phyloP scores from a whole-genome alignment of 2,329 filamentous ascomycete genomes.

The Clonostachys byssicola region DNA sequence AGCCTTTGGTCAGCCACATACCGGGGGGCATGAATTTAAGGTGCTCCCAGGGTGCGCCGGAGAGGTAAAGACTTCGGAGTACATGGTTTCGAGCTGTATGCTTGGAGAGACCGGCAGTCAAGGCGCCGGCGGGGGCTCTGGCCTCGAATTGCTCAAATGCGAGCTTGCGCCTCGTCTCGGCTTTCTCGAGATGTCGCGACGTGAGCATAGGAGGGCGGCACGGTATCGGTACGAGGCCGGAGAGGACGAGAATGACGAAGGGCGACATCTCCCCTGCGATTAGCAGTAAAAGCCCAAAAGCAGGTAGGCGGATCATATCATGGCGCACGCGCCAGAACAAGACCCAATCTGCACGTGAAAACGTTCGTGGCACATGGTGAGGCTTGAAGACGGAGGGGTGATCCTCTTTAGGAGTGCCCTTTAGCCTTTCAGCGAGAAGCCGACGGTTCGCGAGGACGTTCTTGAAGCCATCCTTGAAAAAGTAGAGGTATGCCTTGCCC shows the following conservation, averaged over 20 bases:
- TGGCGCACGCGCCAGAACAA: constrained; percentile 63
- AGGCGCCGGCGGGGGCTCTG: constrained; percentile 24
- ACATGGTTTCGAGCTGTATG: constrained; percentile 27
- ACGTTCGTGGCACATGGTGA: constrained; percentile 21
- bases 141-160: constrained; percentile 40
- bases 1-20: constrained; percentile 51
- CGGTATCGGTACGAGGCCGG: constrained; percentile 69
- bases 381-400: constrained; percentile 32
- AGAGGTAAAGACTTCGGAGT: constrained; percentile 36
- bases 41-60: constrained; percentile 42
- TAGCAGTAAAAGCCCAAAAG: constrained; percentile 72
- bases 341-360: constrained; percentile 65
- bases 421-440: constrained; percentile 39
- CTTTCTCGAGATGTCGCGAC: constrained; percentile 46
- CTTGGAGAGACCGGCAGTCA: constrained; percentile 21
- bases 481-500: constrained; percentile 73
- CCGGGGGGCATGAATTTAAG: constrained; percentile 31
- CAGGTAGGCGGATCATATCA: constrained; percentile 73
- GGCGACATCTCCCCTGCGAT: constrained; percentile 86
- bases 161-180: constrained; percentile 44
- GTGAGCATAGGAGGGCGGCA: constrained; percentile 81
- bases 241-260: constrained; percentile 68
- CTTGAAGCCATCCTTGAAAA: constrained; percentile 84
- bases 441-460: constrained; percentile 66
- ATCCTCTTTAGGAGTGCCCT: constrained; percentile 48